Conservation (phyloP, 2,329 filamentous ascomycete genomes). For the Orbilia brochopaga region DNA sequence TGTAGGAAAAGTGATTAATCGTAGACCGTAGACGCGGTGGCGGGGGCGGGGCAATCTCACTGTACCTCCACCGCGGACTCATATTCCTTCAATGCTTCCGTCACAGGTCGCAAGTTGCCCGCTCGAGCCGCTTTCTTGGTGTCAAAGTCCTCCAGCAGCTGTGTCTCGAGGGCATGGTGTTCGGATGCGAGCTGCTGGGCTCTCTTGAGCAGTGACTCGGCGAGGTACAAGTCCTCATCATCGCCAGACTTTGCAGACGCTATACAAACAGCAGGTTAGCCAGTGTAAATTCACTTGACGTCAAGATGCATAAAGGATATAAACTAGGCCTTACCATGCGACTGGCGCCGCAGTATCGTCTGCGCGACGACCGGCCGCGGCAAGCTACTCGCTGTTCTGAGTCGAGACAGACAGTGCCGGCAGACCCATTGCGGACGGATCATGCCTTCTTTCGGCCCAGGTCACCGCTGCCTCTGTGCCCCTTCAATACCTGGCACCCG, state of each 20-base stretch:
- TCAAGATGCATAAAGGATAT: background rate
- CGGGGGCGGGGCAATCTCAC: conserved; percentile 58
- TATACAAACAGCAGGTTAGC: conserved; percentile 13
- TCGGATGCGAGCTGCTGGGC: conserved; percentile 67
- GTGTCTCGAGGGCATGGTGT: conserved; percentile 64
- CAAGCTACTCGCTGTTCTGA: conserved; percentile 6
- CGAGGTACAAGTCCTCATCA: conserved; percentile 40
- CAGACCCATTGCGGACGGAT: conserved; percentile 50
- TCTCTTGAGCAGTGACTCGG: conserved; percentile 65
- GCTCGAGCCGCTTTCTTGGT: conserved; percentile 65
- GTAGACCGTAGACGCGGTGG: background rate
- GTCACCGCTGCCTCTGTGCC: background rate
- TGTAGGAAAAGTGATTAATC: conserved; percentile 50
- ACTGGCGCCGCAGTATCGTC: conserved; percentile 24
- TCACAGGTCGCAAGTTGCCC: conserved; percentile 68
- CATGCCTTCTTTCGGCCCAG: conserved; percentile 30
- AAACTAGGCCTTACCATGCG: conserved; percentile 37
- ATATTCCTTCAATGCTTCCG: conserved; percentile 66
- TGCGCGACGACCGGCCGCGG: conserved; percentile 13
- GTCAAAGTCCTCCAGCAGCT: conserved; percentile 66
- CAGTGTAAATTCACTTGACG: conserved; percentile 1
- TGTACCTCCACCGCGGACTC: conserved; percentile 65
- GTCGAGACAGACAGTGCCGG: conserved; percentile 38
- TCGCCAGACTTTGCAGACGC: conserved; percentile 12
- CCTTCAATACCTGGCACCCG: background rate